These are phyloP conservation scores for Petunia secreta DNA, from an alignment of 257 asterid genomes.

Conservation along the genomic window DNA sequence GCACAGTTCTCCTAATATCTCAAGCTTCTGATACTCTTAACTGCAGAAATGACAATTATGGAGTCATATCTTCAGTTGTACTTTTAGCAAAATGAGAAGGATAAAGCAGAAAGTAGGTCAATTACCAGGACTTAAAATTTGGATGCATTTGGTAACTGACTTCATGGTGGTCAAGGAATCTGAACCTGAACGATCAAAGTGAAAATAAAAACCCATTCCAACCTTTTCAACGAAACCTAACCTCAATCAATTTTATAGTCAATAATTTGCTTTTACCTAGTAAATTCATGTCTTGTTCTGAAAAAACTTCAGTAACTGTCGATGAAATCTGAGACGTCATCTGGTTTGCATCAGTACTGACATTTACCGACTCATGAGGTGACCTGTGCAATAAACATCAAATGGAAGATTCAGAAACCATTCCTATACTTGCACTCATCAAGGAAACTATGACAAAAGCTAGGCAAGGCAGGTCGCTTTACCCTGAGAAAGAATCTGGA, in stretches of 20 bases:
- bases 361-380: constrained; percentile 45
- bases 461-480: background rate
- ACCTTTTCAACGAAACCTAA: constrained; percentile 16
- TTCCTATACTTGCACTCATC: background rate
- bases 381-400: constrained; percentile 52
- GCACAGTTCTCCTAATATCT: constrained; percentile 19
- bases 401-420: background rate
- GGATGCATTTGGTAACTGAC: constrained; percentile 72
- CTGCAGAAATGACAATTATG: background rate
- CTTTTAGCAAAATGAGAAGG: background rate
- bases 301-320: constrained; percentile 49
- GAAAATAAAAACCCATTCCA: constrained; percentile 18
- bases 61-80: constrained; percentile 2
- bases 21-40: constrained; percentile 19
- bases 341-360: constrained; percentile 41
- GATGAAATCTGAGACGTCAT: constrained; percentile 55
- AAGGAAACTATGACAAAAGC: background rate
- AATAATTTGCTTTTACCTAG: constrained; percentile 47
- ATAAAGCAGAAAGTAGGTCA: constrained; percentile 6
- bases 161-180: constrained; percentile 66
- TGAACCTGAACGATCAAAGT: constrained; percentile 46
- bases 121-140: constrained; percentile 84
- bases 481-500: constrained; percentile 51
- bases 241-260: constrained; percentile 1
- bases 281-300: constrained; percentile 49